phyloP scores from a whole-genome alignment of 129 eudicot species.

The Erigeron canadensis region DNA sequence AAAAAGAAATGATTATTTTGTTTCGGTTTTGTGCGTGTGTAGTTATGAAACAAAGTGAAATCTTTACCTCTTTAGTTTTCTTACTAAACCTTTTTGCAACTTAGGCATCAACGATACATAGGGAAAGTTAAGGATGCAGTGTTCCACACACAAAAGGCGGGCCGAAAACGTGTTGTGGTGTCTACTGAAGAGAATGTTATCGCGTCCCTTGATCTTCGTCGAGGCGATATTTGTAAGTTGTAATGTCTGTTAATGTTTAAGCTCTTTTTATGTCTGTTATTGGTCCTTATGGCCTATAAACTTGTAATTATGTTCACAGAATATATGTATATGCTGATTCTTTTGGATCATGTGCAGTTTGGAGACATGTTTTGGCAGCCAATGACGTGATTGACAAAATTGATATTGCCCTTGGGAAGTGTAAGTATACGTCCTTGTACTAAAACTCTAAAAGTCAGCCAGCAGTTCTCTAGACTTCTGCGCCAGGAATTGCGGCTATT shows the following conservation, averaged over 20 bases:
- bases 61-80: slow-evolving; percentile 39
- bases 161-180: slow-evolving; percentile 82
- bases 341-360: slow-evolving; percentile 61
- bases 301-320: slow-evolving; percentile 1
- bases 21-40: no score
- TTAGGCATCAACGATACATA: slow-evolving; percentile 88
- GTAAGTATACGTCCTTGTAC: slow-evolving; percentile 38
- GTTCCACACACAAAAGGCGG: slow-evolving; percentile 95
- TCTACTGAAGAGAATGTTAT: slow-evolving; percentile 85
- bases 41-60: slow-evolving; percentile 14
- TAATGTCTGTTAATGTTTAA: not conserved
- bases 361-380: slow-evolving; percentile 96
- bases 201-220: slow-evolving; percentile 92
- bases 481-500: slow-evolving; percentile 6
- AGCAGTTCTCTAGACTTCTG: not conserved
- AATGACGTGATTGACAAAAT: slow-evolving; percentile 68
- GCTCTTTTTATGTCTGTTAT: not conserved
- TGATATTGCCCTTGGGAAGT: slow-evolving; percentile 92
- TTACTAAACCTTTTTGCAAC: not conserved
- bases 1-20: slow-evolving; percentile 72
- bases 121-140: slow-evolving; percentile 97
- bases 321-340: slow-evolving; percentile 15
- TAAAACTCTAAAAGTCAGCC: slow-evolving; percentile 9
- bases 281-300: not conserved
- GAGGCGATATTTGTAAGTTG: slow-evolving; percentile 69